phyloP scores from a whole-genome alignment of 305 asterid species.

The Fraxinus velutina region DNA sequence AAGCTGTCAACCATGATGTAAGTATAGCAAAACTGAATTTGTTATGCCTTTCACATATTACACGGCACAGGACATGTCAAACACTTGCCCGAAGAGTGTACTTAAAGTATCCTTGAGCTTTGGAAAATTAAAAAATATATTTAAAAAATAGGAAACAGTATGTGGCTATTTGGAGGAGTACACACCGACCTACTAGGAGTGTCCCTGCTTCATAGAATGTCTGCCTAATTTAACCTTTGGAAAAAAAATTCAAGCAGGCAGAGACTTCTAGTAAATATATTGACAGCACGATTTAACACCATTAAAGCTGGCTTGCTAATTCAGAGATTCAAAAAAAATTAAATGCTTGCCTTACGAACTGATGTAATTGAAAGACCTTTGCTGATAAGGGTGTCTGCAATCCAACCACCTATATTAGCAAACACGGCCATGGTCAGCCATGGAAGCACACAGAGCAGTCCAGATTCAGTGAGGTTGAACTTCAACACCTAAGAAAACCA shows the following conservation, averaged over 20 bases:
- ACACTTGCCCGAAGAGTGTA: neutral
- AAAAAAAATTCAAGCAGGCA: neutral
- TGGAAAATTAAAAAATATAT: neutral
- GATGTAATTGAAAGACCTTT: slow-evolving; percentile 55
- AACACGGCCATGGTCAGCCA: slow-evolving; percentile 57
- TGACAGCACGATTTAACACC: slow-evolving; percentile 2
- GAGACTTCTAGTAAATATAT: neutral
- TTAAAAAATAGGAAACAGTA: neutral
- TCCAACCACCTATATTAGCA: slow-evolving; percentile 59
- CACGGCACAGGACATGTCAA: neutral
- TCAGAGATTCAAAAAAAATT: slow-evolving; percentile 8
- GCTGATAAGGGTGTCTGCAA: slow-evolving; percentile 54
- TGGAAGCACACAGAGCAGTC: slow-evolving; percentile 50
- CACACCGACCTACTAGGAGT: neutral
- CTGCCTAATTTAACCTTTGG: neutral
- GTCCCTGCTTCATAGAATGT: slow-evolving; percentile 49
- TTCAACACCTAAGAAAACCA: slow-evolving; percentile 42
- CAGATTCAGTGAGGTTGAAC: slow-evolving; percentile 58
- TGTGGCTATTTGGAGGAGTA: neutral
- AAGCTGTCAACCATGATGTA: too few species aligned
- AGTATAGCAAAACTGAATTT: too few species aligned
- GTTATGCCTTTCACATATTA: too few species aligned
- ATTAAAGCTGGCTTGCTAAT: slow-evolving; percentile 3
- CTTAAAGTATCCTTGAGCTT: neutral
- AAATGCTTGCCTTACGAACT: slow-evolving; percentile 65